These are phyloP conservation scores for Brassica carinata DNA, from an alignment of 345 rosid genomes.

Conservation along the genomic window DNA sequence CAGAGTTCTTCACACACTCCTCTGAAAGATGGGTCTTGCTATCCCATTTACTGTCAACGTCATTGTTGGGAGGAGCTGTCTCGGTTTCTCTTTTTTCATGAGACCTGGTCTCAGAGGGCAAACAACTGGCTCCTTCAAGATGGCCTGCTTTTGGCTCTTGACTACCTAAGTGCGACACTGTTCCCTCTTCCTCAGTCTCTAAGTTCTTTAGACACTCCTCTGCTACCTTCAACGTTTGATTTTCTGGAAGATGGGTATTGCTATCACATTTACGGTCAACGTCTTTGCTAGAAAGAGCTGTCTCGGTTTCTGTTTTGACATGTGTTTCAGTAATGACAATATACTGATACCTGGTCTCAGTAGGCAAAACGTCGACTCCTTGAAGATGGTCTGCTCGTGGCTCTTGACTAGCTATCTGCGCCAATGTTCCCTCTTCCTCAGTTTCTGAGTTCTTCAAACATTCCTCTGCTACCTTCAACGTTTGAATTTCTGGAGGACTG, in stretches of 20 bases:
- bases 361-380: constrained; percentile 18
- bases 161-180: constrained; percentile 6
- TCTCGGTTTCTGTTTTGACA: not conserved
- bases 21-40: not conserved
- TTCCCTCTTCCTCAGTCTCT: constrained; percentile 13
- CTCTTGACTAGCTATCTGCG: constrained; percentile 18
- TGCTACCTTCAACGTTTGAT: not conserved
- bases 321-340: not conserved
- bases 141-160: constrained; percentile 15
- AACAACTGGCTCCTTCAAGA: constrained; percentile 12
- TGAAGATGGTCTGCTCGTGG: not conserved
- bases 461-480: not conserved
- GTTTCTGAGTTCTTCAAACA: not conserved
- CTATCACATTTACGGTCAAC: no score
- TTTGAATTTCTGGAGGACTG: not conserved
- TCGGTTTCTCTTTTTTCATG: not conserved
- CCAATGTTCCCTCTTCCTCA: constrained; percentile 9
- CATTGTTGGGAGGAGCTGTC: not conserved
- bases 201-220: not conserved
- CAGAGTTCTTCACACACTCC: not conserved
- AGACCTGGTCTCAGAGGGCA: not conserved
- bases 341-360: not conserved
- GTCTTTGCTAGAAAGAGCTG: not conserved
- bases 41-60: not conserved
- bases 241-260: no score